These are phyloP conservation scores for Camellia granthamiana DNA, from an alignment of 148 eudicot species.

Conservation along the genomic window DNA sequence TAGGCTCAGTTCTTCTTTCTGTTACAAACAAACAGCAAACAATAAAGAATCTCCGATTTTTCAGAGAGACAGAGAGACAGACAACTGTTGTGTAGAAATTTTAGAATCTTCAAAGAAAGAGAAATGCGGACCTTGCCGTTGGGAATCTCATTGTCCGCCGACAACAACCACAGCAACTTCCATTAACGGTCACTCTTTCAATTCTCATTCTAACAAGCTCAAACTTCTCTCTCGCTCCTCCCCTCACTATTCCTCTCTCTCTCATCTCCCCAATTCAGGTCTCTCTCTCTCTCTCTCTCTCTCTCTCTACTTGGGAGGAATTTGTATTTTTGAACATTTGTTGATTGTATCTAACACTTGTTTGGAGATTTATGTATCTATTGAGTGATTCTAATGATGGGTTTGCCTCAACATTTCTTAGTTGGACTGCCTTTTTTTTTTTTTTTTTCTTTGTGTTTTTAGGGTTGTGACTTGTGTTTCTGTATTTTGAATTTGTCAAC, in stretches of 20 bases:
- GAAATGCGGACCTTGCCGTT: constrained; percentile 39
- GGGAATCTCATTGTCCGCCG: constrained; percentile 27
- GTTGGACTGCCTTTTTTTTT: background rate
- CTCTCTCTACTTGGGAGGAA: background rate
- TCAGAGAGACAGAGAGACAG: background rate
- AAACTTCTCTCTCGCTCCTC: constrained; percentile 10
- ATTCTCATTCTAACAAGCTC: background rate
- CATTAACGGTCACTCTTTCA: constrained; percentile 15
- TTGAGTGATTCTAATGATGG: background rate
- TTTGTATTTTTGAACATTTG: too few relatives aligned
- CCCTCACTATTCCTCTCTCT: constrained; percentile 11
- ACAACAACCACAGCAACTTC: constrained; percentile 3
- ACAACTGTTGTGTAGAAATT: too few relatives aligned
- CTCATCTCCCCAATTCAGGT: constrained; percentile 32
- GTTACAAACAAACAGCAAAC: background rate
- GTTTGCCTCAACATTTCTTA: background rate
- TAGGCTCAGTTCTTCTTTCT: too few relatives aligned
- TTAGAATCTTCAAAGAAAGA: background rate
- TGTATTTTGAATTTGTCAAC: background rate
- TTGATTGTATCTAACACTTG: background rate
- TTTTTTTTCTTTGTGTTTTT: too few relatives aligned
- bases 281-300: constrained; percentile 4
- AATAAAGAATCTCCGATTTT: too few relatives aligned
- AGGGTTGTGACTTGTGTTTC: too few relatives aligned
- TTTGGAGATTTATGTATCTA: background rate